Evolutionary conservation across 208 protist species (phyloP).

Genomic region (Trypanosoma lewisi): DNA sequence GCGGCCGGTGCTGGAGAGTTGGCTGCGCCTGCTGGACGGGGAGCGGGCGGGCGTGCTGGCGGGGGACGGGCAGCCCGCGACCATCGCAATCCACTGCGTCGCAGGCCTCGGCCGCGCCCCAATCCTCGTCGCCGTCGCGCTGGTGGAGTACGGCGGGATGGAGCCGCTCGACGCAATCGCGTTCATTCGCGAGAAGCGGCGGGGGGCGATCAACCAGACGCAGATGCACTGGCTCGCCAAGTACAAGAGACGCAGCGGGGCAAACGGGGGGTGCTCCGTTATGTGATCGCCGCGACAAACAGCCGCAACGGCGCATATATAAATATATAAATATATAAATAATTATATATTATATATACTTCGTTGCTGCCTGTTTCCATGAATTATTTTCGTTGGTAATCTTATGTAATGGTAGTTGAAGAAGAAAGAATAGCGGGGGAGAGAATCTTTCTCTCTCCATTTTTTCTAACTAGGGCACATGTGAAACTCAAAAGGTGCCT

Average conservation of each 20-base stretch:
- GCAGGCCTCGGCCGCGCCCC: slow-evolving; percentile 91
- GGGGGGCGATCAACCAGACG: slow-evolving; percentile 88
- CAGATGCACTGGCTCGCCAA: slow-evolving; percentile 90
- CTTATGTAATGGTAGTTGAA: too few relatives aligned
- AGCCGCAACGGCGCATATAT: slow-evolving; percentile 2
- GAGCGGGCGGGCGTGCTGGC: slow-evolving; percentile 39
- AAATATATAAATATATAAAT: neutral
- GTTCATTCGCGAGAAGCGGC: slow-evolving; percentile 75
- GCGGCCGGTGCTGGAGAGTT: slow-evolving; percentile 67
- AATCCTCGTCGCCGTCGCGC: slow-evolving; percentile 88
- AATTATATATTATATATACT: too few relatives aligned
- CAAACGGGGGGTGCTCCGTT: slow-evolving; percentile 50
- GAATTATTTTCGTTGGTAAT: too few relatives aligned
- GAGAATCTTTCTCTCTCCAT: too few relatives aligned
- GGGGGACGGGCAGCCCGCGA: slow-evolving; percentile 23
- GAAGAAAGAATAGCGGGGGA: too few relatives aligned
- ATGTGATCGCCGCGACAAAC: too few relatives aligned
- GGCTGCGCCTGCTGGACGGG: slow-evolving; percentile 75
- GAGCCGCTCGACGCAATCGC: slow-evolving; percentile 77
- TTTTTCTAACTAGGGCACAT: too few relatives aligned
- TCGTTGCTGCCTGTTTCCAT: too few relatives aligned
- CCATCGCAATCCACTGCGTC: slow-evolving; percentile 91
- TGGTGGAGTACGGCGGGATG: slow-evolving; percentile 87
- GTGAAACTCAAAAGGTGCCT: too few relatives aligned
- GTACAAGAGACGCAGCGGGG: slow-evolving; percentile 68